phyloP scores from a whole-genome alignment of 495 filamentous ascomycete species.

The Platismatia glauca region DNA sequence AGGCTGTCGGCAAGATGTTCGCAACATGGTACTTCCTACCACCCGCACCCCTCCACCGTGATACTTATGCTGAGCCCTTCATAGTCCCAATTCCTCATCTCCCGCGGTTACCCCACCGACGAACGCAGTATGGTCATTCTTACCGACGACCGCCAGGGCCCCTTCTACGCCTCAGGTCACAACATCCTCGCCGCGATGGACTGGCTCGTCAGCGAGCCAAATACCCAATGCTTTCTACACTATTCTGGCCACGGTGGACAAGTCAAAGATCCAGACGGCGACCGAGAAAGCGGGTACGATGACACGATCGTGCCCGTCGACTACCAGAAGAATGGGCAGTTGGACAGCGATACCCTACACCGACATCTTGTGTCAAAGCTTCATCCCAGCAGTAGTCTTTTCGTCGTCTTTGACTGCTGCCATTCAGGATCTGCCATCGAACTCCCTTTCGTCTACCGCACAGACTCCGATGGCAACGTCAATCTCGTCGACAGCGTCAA shows the following conservation, averaged over 20 bases:
- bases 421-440: conserved; percentile 54
- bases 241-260: conserved; percentile 52
- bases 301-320: conserved; percentile 51
- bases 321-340: conserved; percentile 42
- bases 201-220: conserved; percentile 44
- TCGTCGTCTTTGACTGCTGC: conserved; percentile 54
- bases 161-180: conserved; percentile 44
- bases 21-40: conserved; percentile 41
- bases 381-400: conserved; percentile 41
- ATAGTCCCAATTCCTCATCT: conserved; percentile 14
- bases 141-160: conserved; percentile 41
- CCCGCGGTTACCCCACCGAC: conserved; percentile 41
- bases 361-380: conserved; percentile 44
- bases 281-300: conserved; percentile 39
- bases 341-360: conserved; percentile 44
- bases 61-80: neutral
- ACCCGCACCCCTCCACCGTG: conserved; percentile 22
- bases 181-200: conserved; percentile 51
- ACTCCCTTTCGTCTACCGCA: conserved; percentile 49
- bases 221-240: conserved; percentile 43
- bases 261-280: conserved; percentile 37
- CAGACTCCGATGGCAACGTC: conserved; percentile 46
- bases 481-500: conserved; percentile 47
- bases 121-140: conserved; percentile 45
- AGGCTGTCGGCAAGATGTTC: conserved; percentile 49